These are phyloP conservation scores for Globisporangium lucens DNA, from an alignment of 352 stramenopile species.

Conservation along the genomic window DNA sequence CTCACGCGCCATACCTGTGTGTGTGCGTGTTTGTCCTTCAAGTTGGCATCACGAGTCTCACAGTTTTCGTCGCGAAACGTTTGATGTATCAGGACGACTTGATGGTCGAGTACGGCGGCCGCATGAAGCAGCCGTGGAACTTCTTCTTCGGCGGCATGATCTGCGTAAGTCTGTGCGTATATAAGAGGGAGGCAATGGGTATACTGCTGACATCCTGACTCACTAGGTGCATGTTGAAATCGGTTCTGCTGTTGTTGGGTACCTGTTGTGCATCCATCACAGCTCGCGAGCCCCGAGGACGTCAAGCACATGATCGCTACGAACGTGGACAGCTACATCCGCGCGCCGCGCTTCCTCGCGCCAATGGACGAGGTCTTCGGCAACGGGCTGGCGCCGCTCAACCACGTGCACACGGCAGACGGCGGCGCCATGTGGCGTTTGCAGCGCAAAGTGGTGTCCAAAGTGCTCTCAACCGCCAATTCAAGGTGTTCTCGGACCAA, in stretches of 20 bases:
- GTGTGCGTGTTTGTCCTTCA: background rate
- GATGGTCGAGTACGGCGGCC: slow-evolving; percentile 11
- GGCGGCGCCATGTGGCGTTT: slow-evolving; percentile 30
- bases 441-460: slow-evolving; percentile 52
- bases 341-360: slow-evolving; percentile 17
- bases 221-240: background rate
- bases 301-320: slow-evolving; percentile 22
- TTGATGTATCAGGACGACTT: slow-evolving; percentile 12
- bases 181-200: background rate
- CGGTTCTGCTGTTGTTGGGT: background rate
- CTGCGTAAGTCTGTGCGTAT: background rate
- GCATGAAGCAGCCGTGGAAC: slow-evolving; percentile 11
- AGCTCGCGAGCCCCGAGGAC: slow-evolving; percentile 14
- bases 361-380: slow-evolving; percentile 7
- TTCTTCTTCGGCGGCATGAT: slow-evolving; percentile 8
- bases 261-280: background rate
- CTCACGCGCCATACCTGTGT: background rate
- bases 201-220: background rate
- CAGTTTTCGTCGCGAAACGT: background rate
- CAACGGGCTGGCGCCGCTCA: slow-evolving; percentile 18
- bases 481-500: slow-evolving; percentile 3
- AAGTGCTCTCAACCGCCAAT: slow-evolving; percentile 47
- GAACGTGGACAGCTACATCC: slow-evolving; percentile 24
- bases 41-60: background rate
- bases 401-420: slow-evolving; percentile 13